Conservation (phyloP, 768 basidiomycete genomes). For the Mycena amicta region DNA sequence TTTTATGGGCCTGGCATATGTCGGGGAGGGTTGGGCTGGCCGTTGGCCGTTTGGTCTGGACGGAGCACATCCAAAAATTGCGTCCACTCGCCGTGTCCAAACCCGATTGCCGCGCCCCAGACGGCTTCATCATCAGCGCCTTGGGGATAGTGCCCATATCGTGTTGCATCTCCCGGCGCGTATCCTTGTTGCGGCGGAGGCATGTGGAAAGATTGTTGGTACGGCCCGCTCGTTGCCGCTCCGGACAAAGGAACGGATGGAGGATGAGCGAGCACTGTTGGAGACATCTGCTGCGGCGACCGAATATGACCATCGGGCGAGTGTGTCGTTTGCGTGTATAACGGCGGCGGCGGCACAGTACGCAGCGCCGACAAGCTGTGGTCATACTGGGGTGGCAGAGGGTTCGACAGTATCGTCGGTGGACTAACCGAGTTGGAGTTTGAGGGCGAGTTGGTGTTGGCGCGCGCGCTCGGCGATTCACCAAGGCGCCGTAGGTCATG, state of each 20-base stretch:
- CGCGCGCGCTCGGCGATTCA: constrained; percentile 53
- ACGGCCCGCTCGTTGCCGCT: no score
- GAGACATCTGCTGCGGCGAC: constrained; percentile 30
- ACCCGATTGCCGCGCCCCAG: constrained; percentile 77
- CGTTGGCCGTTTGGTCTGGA: constrained; percentile 35
- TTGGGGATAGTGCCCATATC: constrained; percentile 50
- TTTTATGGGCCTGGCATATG: constrained; percentile 35
- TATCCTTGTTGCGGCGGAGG: constrained; percentile 37
- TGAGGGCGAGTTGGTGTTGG: constrained; percentile 54
- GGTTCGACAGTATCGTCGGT: constrained; percentile 40
- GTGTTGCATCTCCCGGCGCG: constrained; percentile 36
- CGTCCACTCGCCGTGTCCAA: constrained; percentile 77
- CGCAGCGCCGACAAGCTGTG: constrained; percentile 32
- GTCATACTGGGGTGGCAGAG: constrained; percentile 43
- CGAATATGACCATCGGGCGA: constrained; percentile 21
- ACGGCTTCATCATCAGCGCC: constrained; percentile 58
- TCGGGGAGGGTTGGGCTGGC: no score
- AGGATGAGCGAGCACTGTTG: constrained; percentile 24
- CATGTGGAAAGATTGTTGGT: no score
- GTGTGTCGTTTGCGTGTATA: constrained; percentile 20
- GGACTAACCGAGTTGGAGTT: constrained; percentile 64
- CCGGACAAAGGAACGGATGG: constrained; percentile 24
- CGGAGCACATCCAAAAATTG: constrained; percentile 67
- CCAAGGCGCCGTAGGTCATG: constrained; percentile 53
- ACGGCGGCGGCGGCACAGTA: constrained; percentile 24